Evolutionary conservation across 2,329 filamentous ascomycete species (phyloP), one percentile per base, ranked within the genome.

Genomic region (Cercospora sojina): DNA sequence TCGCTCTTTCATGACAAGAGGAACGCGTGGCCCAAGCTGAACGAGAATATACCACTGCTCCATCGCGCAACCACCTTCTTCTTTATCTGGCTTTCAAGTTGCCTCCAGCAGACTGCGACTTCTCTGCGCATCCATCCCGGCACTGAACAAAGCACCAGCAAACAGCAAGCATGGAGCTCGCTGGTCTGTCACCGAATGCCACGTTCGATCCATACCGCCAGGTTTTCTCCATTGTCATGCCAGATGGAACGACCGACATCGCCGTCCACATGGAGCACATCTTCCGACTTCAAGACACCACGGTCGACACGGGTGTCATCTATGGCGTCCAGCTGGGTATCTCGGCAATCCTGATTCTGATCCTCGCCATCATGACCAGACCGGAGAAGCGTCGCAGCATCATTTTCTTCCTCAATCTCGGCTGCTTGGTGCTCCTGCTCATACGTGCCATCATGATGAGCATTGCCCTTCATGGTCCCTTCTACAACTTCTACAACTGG

Each of bases 301-400:
- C 81, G 66, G 77, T 82, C 65, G 64, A 69, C 16, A 68, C 64
- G 38, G 82, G 78, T 75, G 87, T 91, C 81, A 89, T 88, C 78
- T 91, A 89, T 75, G 88, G 86, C 61, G 80, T 85, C 18, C 91
- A 94, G 76, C 83, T 93, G 60, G 91, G 91, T 31, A 87, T 90
- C 25, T 87, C 86, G 56, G 70, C 89, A 65, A 79, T 90, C 67
- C 85, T 92, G 73, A 80, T 93, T 18, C 71, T 90, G 51, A 82
- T 90, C 31, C 80, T 93, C 2, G 79, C 92, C 10, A 79, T 89
- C 65, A 83, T 93, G 77, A 93, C 91, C 0, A 86, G 86, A 20
- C 76, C 81, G 0, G 82, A 86, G 70, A 92, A 91, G 76, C 85
- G 91, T 67, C 80, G 80, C 61, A 88, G 89, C 1, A 75, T 82